A percentile compares a stretch with the other conserved stretches of the same genome.
phyloP scores from a whole-genome alignment of 2,329 filamentous ascomycete species.

The Tolypocladium endophyticum region DNA sequence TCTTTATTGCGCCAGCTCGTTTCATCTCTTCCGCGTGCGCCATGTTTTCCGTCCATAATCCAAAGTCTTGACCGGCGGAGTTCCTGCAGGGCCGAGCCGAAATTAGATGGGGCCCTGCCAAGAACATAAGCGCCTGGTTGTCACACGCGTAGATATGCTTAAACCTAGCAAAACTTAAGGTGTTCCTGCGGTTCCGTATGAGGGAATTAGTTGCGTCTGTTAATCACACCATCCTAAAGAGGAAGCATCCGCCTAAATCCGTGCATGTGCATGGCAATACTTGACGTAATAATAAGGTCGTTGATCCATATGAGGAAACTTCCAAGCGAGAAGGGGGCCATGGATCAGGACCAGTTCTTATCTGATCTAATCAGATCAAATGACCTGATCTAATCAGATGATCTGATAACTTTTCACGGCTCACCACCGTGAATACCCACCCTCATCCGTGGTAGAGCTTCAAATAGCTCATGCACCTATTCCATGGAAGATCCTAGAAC shows the following conservation, averaged over 20 bases:
- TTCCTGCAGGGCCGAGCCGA: not conserved
- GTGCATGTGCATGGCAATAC: not conserved
- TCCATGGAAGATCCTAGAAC: not conserved
- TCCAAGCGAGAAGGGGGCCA: not conserved
- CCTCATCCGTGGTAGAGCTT: not conserved
- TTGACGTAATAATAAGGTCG: not conserved
- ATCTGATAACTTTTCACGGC: conserved; percentile 1
- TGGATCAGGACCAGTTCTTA: not conserved
- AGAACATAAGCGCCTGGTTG: not conserved
- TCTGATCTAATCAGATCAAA: conserved; percentile 1
- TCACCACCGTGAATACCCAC: not conserved
- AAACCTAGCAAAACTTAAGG: not conserved
- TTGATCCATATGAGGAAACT: not conserved
- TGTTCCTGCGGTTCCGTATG: not conserved
- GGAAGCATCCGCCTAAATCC: not conserved
- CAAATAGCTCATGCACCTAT: not conserved
- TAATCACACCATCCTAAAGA: not conserved
- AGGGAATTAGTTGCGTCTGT: not conserved
- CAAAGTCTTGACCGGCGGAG: not conserved
- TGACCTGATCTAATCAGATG: conserved; percentile 3
- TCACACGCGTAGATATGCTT: not conserved
- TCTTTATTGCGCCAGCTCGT: not conserved
- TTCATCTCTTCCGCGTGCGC: too few relatives aligned
- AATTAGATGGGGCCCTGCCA: not conserved
- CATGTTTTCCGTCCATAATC: not conserved